Conservation (phyloP, 2,329 filamentous ascomycete genomes). For the Tolypocladium inflatum region DNA sequence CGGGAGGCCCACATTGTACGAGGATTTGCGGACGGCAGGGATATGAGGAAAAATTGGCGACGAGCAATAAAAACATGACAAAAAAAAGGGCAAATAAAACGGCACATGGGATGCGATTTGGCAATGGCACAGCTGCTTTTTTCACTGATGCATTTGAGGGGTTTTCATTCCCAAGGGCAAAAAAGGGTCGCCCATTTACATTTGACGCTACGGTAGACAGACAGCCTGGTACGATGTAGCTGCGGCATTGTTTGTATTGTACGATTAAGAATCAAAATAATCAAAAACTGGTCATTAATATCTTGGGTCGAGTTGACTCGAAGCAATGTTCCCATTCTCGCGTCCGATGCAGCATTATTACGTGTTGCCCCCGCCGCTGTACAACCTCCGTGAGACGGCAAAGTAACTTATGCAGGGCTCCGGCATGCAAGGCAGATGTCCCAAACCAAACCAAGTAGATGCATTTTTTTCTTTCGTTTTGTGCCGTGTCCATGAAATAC, state of each 20-base stretch:
- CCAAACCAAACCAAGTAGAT: background rate
- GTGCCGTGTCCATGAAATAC: too few relatives aligned
- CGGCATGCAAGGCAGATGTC: too few relatives aligned
- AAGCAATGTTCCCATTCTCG: background rate
- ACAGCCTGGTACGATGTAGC: constrained; percentile 4
- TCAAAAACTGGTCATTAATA: background rate
- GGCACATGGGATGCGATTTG: constrained; percentile 7
- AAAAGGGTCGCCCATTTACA: constrained; percentile 2
- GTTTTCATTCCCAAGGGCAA: background rate
- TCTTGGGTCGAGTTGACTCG: background rate
- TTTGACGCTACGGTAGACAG: constrained; percentile 9
- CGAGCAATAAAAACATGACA: background rate
- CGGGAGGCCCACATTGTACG: constrained; percentile 2
- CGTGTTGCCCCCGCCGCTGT: background rate
- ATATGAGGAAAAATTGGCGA: background rate
- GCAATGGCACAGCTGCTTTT: constrained; percentile 4
- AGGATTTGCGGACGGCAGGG: constrained; percentile 1
- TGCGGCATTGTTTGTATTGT: constrained; percentile 9
- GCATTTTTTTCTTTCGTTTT: too few relatives aligned
- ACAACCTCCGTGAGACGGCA: background rate
- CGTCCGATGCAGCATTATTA: background rate
- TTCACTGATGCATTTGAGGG: constrained; percentile 2
- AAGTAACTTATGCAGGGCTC: too few relatives aligned
- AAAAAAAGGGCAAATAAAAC: constrained; percentile 1
- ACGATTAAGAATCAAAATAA: constrained; percentile 5